Evolutionary conservation across 331 rosid species (phyloP).

Genomic region (Malus hybrid): DNA sequence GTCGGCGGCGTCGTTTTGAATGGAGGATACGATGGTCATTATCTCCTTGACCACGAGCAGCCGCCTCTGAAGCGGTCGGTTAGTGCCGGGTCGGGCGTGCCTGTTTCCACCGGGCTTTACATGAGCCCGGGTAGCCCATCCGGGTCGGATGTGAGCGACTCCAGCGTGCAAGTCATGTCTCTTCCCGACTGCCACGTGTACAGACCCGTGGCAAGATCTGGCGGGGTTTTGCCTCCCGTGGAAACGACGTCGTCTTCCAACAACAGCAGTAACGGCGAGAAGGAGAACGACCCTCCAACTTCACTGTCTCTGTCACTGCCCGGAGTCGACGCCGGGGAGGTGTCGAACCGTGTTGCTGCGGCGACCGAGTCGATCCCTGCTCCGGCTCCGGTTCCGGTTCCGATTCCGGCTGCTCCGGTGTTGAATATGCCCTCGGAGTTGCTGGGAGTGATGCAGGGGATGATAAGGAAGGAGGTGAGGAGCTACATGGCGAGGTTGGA

Average conservation of each 20-base stretch:
- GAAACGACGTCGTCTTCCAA: constrained; percentile 34
- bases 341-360: background rate
- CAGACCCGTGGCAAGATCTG: constrained; percentile 63
- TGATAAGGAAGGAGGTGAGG: constrained; percentile 82
- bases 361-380: background rate
- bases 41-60: background rate
- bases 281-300: constrained; percentile 47
- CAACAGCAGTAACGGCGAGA: background rate
- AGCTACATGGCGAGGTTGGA: constrained; percentile 76
- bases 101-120: constrained; percentile 51
- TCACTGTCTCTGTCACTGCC: constrained; percentile 76
- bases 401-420: background rate
- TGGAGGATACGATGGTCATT: constrained; percentile 12
- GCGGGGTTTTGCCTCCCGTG: constrained; percentile 38
- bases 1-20: background rate
- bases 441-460: constrained; percentile 81
- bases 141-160: constrained; percentile 79
- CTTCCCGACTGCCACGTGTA: constrained; percentile 23
- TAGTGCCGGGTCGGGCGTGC: constrained; percentile 63
- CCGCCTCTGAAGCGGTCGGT: constrained; percentile 65
- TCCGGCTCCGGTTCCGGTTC: constrained; percentile 15
- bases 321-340: constrained; percentile 16
- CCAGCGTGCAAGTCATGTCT: constrained; percentile 40
- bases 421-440: constrained; percentile 35
- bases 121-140: constrained; percentile 77